Percentiles rank a stretch among this genome's conserved stretches.
These are phyloP conservation scores for Boletellus deceptivus DNA, from an alignment of 1,284 basidiomycete species.

Conservation along the genomic window DNA sequence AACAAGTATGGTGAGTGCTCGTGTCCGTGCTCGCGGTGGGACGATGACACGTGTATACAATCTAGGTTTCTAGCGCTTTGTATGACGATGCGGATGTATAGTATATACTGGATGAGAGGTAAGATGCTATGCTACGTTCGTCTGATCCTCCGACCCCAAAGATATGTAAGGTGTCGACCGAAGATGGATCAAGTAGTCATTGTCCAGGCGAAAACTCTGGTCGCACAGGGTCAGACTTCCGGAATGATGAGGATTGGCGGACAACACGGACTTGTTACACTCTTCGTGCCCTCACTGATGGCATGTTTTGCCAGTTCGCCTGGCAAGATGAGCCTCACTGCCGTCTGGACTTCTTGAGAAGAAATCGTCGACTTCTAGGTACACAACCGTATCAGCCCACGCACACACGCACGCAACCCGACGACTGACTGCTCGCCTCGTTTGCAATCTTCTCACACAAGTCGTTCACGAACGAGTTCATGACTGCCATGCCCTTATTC, in stretches of 20 bases:
- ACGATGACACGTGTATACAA: constrained; percentile 27
- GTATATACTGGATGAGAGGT: constrained; percentile 14
- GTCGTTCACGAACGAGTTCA: constrained; percentile 92
- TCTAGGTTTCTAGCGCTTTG: constrained; percentile 36
- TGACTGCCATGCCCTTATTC: constrained; percentile 95
- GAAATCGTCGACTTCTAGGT: constrained; percentile 73
- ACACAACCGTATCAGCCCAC: not conserved
- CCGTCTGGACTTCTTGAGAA: constrained; percentile 76
- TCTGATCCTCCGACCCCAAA: not conserved
- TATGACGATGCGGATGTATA: constrained; percentile 8
- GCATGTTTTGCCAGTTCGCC: constrained; percentile 64
- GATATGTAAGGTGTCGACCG: not conserved
- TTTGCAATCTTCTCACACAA: constrained; percentile 92
- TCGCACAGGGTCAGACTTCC: constrained; percentile 6
- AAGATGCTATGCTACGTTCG: constrained; percentile 26
- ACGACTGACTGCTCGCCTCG: constrained; percentile 51
- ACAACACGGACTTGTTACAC: constrained; percentile 39
- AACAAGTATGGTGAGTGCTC: constrained; percentile 70
- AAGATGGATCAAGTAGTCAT: constrained; percentile 1
- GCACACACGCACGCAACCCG: not conserved
- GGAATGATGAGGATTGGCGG: not conserved
- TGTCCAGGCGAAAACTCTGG: constrained; percentile 36
- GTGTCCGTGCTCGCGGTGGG: constrained; percentile 12
- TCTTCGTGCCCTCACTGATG: constrained; percentile 63
- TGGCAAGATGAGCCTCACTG: constrained; percentile 75